A percentile compares a stretch with the other conserved stretches of the same genome.
Evolutionary conservation across 192 early-diverging fungal genomes (phyloP).

Genomic region (Thamnidium elegans): DNA sequence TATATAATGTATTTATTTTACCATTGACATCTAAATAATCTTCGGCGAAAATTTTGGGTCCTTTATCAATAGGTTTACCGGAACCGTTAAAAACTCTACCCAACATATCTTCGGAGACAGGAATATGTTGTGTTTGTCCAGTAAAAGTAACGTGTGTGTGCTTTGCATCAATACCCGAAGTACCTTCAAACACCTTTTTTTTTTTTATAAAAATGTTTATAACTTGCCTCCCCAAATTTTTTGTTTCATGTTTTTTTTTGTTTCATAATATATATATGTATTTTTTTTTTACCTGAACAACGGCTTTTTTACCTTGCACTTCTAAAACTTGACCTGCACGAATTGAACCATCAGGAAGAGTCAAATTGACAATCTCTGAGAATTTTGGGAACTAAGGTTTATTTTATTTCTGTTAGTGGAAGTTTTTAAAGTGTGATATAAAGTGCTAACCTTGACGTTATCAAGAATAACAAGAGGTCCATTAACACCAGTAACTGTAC

Average conservation of each 20-base stretch:
- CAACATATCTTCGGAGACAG: slow-evolving; percentile 99
- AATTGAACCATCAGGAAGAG: slow-evolving; percentile 93
- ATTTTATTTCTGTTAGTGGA: not conserved
- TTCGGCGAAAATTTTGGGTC: slow-evolving; percentile 99
- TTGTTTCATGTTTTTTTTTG: not conserved
- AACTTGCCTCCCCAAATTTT: not conserved
- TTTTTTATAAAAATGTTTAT: slow-evolving; percentile 3
- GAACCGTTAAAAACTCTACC: slow-evolving; percentile 99
- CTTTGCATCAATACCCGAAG: slow-evolving; percentile 94
- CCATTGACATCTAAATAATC: slow-evolving; percentile 97
- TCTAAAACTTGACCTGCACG: slow-evolving; percentile 97
- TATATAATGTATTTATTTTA: slow-evolving; percentile 15
- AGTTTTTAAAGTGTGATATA: not conserved
- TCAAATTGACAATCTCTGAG: slow-evolving; percentile 95
- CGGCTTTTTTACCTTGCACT: slow-evolving; percentile 91
- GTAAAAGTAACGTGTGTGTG: slow-evolving; percentile 94
- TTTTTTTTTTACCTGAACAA: slow-evolving; percentile 77
- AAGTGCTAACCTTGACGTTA: slow-evolving; percentile 82
- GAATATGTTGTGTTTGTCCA: slow-evolving; percentile 93
- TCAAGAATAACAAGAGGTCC: slow-evolving; percentile 98
- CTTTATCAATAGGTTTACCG: slow-evolving; percentile 97
- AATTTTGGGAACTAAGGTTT: slow-evolving; percentile 93
- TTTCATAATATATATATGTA: not conserved
- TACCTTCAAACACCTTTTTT: slow-evolving; percentile 93
- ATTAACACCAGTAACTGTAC: slow-evolving; percentile 96